Evolutionary conservation across 192 early-diverging fungal species (phyloP).

Genomic region (Coemansia sp.): DNA sequence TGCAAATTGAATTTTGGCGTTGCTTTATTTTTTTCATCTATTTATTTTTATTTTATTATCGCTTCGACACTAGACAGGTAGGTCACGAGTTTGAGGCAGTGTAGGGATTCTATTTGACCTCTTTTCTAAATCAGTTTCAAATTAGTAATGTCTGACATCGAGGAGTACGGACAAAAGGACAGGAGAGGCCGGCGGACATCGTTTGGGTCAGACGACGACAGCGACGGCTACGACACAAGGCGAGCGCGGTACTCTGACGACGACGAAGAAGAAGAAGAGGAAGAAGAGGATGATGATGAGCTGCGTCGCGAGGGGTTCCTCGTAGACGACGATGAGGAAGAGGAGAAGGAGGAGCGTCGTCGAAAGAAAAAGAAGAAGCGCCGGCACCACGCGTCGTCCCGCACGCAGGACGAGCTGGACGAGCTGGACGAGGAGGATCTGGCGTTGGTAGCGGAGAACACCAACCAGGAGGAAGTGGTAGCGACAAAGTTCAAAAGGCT

Average conservation of each 20-base stretch:
- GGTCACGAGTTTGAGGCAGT: not conserved
- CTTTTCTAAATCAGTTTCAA: not conserved
- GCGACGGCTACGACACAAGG: constrained; percentile 51
- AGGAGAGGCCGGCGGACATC: constrained; percentile 1
- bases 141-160: constrained; percentile 38
- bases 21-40: not conserved
- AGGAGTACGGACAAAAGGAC: constrained; percentile 14
- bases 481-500: constrained; percentile 66
- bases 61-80: not conserved
- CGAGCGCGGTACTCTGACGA: constrained; percentile 41
- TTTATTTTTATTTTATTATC: not conserved
- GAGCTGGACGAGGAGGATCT: constrained; percentile 91
- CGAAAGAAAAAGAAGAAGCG: constrained; percentile 36
- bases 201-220: constrained; percentile 51
- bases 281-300: constrained; percentile 64
- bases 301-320: constrained; percentile 67
- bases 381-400: constrained; percentile 1
- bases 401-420: constrained; percentile 48
- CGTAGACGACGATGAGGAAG: constrained; percentile 71
- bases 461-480: constrained; percentile 54
- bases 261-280: constrained; percentile 64
- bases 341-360: constrained; percentile 63
- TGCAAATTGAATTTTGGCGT: no score
- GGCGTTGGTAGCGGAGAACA: constrained; percentile 87
- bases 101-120: no score